Base-by-base conservation (phyloP, 106 monocot species). In the Dendrobium huoshanense region DNA sequence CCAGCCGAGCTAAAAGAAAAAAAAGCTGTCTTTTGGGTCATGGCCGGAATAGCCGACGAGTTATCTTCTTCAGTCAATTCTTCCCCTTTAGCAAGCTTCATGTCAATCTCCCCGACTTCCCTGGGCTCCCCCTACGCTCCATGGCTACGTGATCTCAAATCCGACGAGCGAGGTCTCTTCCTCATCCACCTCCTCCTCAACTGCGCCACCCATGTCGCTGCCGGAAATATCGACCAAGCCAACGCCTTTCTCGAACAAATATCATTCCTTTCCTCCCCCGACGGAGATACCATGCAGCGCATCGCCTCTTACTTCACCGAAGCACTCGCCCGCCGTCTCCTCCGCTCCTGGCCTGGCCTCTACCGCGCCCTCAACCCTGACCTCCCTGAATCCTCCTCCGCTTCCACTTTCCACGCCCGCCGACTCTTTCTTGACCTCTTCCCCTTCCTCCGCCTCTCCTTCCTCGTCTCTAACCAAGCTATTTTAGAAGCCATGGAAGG, bases 401-500 rank as follows among this genome's bases (percentile, higher is more conserved):
- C 85, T 1, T 40, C 72, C 72, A 7, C 40, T 11, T 73, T 41
- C 75, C 44, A 77, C 4, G 55, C 77, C 16, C 85, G 85, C 48
- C 83, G 84, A 16, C 78, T 80, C 75, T 89, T 86, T 82, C 75
- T 80, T 54, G 85, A 86, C 67, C 85, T 92, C 74, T 83, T 81
- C 86, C 89, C 92, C 9, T 88, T 89, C 79, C 75, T 92, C 70
- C 82, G 84, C 43, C 58, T 89, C 75, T 78, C 86, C 44, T 82
- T 72, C 77, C n/a, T 82, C 22, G 77, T 85, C 45, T 70, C 85
- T 67, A 92, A 92, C 82, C 80, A 82, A 27, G 84, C 89, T 37
- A 89, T 92, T 43, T 6, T 86, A 2, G 89, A 89, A 48, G 87
- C 92, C 72, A 86, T 86, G 84, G 84, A 86, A 65, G 85, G 81